Evolutionary conservation across 1,284 basidiomycete species (phyloP).

Genomic region (Ganoderma leucocontextum): DNA sequence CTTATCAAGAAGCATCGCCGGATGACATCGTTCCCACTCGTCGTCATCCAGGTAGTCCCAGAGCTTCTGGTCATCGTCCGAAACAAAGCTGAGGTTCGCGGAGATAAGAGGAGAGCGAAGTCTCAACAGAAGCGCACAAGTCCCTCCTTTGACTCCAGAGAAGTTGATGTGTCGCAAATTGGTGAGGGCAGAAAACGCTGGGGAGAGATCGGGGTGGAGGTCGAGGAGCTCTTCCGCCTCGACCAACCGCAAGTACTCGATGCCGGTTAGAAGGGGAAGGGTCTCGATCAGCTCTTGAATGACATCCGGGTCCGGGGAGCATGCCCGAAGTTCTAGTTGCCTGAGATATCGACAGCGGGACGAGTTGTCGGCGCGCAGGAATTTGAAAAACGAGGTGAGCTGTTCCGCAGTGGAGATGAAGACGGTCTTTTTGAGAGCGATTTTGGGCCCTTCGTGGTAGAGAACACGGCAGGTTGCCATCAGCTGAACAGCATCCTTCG

Average conservation of each 20-base stretch:
- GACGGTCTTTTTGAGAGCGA: background rate
- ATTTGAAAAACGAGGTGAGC: background rate
- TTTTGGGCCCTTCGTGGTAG: background rate
- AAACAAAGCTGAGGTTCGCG: background rate
- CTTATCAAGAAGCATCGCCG: background rate
- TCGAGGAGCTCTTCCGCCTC: background rate
- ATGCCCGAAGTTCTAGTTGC: background rate
- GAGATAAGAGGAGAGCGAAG: background rate
- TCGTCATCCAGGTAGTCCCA: background rate
- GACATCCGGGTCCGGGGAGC: background rate
- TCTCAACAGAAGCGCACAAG: background rate
- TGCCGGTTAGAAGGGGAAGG: background rate
- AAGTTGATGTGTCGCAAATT: background rate
- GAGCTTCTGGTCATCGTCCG: background rate
- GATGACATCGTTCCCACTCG: background rate
- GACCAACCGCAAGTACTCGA: background rate
- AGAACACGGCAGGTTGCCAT: background rate
- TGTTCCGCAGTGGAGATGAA: background rate
- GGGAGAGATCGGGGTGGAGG: background rate
- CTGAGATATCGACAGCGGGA: background rate
- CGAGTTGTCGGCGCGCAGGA: background rate
- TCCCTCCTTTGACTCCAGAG: background rate
- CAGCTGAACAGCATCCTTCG: slow-evolving; percentile 35
- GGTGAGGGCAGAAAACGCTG: background rate
- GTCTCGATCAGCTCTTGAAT: background rate